These are phyloP conservation scores for Phaffia tasmanica DNA, from an alignment of 768 basidiomycete species.

Conservation along the genomic window DNA sequence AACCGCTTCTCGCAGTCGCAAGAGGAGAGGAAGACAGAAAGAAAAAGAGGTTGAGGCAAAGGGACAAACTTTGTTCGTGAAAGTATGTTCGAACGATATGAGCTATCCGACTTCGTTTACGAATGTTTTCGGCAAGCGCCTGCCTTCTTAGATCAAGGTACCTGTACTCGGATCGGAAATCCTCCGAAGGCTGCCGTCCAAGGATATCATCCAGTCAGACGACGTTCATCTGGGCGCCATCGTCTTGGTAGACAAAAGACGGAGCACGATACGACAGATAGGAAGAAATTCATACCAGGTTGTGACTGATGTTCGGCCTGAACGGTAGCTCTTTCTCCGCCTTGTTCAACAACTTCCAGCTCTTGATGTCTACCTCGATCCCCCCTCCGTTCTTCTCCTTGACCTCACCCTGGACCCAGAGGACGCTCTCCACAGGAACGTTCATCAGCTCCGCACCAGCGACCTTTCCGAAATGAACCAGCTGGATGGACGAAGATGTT, in stretches of 20 bases:
- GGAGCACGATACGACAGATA: too few species aligned
- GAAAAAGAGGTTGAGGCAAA: constrained; percentile 8
- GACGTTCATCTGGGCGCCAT: neutral
- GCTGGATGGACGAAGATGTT: constrained; percentile 59
- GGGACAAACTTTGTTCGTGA: constrained; percentile 54
- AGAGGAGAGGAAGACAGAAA: neutral
- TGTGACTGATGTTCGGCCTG: constrained; percentile 62
- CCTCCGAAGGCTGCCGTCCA: constrained; percentile 60
- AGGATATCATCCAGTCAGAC: neutral
- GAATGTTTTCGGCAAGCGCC: constrained; percentile 62
- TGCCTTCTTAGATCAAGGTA: constrained; percentile 78
- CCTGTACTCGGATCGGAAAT: constrained; percentile 70
- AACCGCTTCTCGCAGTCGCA: neutral
- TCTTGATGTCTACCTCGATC: constrained; percentile 66
- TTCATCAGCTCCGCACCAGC: constrained; percentile 46
- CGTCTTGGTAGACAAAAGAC: too few species aligned
- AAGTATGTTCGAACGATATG: constrained; percentile 62
- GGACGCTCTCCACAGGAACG: constrained; percentile 64
- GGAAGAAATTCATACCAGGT: too few species aligned
- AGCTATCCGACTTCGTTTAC: constrained; percentile 69
- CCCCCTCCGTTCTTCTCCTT: constrained; percentile 44
- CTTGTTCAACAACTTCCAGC: constrained; percentile 65
- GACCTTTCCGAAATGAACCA: constrained; percentile 42
- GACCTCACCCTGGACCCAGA: constrained; percentile 67
- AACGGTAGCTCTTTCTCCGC: constrained; percentile 66